phyloP scores from a whole-genome alignment of 345 rosid species.

The Streptanthus diversifolius region DNA sequence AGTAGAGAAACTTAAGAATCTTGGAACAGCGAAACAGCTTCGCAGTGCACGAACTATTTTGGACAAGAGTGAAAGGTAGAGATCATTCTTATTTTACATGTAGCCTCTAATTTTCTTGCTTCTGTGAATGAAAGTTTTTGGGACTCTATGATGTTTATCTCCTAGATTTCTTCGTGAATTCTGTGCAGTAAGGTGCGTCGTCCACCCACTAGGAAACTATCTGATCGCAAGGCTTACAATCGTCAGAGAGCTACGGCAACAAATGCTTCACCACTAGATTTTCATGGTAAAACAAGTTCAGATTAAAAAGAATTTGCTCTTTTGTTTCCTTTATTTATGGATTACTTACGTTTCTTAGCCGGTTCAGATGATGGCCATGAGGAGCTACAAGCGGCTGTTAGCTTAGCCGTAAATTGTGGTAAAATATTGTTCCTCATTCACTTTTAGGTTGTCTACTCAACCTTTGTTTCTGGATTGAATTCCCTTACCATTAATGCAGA shows the following conservation, averaged over 20 bases:
- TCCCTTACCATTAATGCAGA: constrained; percentile 47
- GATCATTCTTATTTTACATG: constrained; percentile 6
- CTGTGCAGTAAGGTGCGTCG: constrained; percentile 83
- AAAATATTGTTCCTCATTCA: constrained; percentile 12
- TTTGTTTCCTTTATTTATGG: constrained; percentile 22
- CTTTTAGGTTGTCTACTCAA: constrained; percentile 21
- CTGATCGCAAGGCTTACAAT: constrained; percentile 80
- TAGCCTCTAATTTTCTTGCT: neutral
- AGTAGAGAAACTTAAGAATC: constrained; percentile 62
- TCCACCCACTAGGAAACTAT: constrained; percentile 83
- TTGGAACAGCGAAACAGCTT: constrained; percentile 82
- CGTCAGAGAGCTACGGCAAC: constrained; percentile 61
- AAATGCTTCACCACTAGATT: constrained; percentile 58
- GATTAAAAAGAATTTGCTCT: constrained; percentile 14
- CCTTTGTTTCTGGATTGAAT: constrained; percentile 23
- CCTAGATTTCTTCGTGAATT: constrained; percentile 28
- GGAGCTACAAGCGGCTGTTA: constrained; percentile 82
- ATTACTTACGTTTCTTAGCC: constrained; percentile 44
- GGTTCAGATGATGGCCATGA: constrained; percentile 80
- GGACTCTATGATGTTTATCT: constrained; percentile 18
- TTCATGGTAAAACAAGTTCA: constrained; percentile 59
- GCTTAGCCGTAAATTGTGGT: constrained; percentile 66
- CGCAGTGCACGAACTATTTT: constrained; percentile 65
- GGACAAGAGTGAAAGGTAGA: constrained; percentile 79
- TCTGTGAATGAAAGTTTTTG: neutral